Evolutionary conservation across 2,329 filamentous ascomycete species (phyloP), one percentile per base, ranked within the genome.

Genomic region (Trichoderma sp.): DNA sequence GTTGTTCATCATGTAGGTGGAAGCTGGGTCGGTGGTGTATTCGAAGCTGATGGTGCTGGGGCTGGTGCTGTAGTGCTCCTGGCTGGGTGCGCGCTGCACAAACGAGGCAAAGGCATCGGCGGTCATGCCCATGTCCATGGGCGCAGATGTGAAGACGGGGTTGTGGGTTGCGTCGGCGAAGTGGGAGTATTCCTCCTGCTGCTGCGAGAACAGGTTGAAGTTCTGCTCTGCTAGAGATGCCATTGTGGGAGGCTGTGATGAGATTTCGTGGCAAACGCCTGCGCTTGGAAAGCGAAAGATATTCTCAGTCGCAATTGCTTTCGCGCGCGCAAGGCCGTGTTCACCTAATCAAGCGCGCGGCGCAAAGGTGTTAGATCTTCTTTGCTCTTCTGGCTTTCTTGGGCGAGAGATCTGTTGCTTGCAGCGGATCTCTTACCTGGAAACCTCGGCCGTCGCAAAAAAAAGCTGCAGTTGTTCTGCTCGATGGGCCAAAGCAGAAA

Each of bases 121-220:
- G 29, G 83, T 79, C 71, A 85, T 81, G 74, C 78, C 79, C 76
- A 87, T 78, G 68, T 85, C 83, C 77, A 87, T 82, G 56, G 80
- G 76, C 6, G 81, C 78, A 16, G 81, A 76, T 31, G 80, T 79
- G 72, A 79, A 82, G 74, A 81, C 79, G 49, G 77, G 72, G 73
- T 73, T 70, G 33, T 82, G 82, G 14, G 80, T 78, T 16, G 82
- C 79, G 53, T 86, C 82, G 59, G 84, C 81, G 75, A 85, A 86
- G 70, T 83, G 81, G 56, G 73, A 76, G 76, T 80, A 83, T 71
- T 84, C 81, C 58, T 80, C 78, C 70, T 71, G 70, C 66, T 74
- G 72, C 71, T 74, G 72, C 67, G 72, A 68, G 69, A 77, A 77
- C 71, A 78, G 75, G 72, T 71, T 71, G 68, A 73, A 77, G 60